Percentiles rank a stretch among this genome's conserved stretches.
These are phyloP conservation scores for Botrytis fragariae DNA, from an alignment of 2,329 filamentous ascomycete genomes.

Conservation along the genomic window DNA sequence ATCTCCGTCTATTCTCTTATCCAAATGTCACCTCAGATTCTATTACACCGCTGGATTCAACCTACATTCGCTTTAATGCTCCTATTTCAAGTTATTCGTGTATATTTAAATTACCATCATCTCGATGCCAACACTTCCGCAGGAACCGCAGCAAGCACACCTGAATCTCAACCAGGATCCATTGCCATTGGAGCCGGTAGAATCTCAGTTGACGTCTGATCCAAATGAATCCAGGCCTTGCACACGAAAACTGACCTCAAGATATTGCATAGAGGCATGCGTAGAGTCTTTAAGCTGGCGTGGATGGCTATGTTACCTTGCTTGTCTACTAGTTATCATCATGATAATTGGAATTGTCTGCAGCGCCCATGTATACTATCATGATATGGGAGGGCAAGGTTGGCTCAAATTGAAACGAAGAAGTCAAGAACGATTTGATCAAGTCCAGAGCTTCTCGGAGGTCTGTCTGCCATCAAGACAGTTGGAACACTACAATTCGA, in stretches of 20 bases:
- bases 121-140: conserved; percentile 25
- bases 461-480: conserved; percentile 32
- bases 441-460: neutral
- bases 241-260: conserved; percentile 9
- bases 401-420: conserved; percentile 26
- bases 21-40: conserved; percentile 27
- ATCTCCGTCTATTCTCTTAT: neutral
- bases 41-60: conserved; percentile 24
- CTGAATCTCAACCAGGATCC: conserved; percentile 18
- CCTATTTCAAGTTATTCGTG: conserved; percentile 20
- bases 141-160: conserved; percentile 18
- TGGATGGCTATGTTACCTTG: conserved; percentile 26
- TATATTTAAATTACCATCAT: conserved; percentile 15
- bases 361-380: conserved; percentile 32
- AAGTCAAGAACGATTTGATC: neutral
- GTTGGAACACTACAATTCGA: conserved; percentile 8
- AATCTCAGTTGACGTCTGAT: conserved; percentile 26
- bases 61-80: conserved; percentile 24
- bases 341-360: conserved; percentile 33
- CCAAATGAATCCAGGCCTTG: conserved; percentile 15
- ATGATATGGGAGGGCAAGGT: conserved; percentile 31
- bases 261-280: conserved; percentile 5
- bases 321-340: conserved; percentile 23
- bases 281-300: conserved; percentile 22
- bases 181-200: conserved; percentile 11